Evolutionary conservation across 2,329 filamentous ascomycete genomes (phyloP).

Genomic region (Zopfia rhizophila): DNA sequence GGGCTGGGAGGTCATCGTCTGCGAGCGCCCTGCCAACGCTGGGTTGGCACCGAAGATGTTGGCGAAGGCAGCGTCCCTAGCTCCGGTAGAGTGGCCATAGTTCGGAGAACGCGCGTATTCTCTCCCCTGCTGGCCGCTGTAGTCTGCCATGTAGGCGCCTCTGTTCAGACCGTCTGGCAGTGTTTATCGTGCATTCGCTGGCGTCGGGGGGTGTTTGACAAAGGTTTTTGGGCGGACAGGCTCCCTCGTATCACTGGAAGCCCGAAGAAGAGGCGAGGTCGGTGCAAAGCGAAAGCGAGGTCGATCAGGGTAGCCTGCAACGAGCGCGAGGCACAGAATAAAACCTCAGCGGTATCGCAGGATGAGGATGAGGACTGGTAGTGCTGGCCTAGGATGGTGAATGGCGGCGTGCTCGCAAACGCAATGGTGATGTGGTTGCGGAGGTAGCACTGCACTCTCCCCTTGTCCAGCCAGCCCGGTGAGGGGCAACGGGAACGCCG

Average conservation of each 20-base stretch:
- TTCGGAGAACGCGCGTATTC: slow-evolving; percentile 63
- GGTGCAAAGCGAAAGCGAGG: slow-evolving; percentile 11
- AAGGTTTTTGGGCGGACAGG: slow-evolving; percentile 29
- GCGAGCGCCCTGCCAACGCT: slow-evolving; percentile 78
- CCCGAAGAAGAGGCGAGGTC: slow-evolving; percentile 23
- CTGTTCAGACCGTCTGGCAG: slow-evolving; percentile 24
- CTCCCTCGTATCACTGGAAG: slow-evolving; percentile 24
- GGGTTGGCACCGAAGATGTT: slow-evolving; percentile 95
- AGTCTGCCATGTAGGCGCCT: slow-evolving; percentile 67
- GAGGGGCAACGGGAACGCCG: slow-evolving; percentile 27
- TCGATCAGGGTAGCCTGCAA: background rate
- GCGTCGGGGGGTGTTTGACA: slow-evolving; percentile 15
- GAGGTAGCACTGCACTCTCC: slow-evolving; percentile 29
- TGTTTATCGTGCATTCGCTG: slow-evolving; percentile 38
- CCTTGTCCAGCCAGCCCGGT: slow-evolving; percentile 34
- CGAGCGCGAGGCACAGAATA: slow-evolving; percentile 1
- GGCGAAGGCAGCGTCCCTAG: slow-evolving; percentile 94
- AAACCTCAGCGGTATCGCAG: slow-evolving; percentile 5
- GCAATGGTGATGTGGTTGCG: slow-evolving; percentile 16
- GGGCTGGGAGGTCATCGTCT: slow-evolving; percentile 90
- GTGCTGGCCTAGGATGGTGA: slow-evolving; percentile 19
- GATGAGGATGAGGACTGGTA: slow-evolving; percentile 3
- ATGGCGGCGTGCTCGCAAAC: slow-evolving; percentile 20
- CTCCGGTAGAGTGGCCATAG: slow-evolving; percentile 66
- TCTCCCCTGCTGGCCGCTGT: slow-evolving; percentile 70